phyloP scores from a whole-genome alignment of 768 basidiomycete genomes.

The Postia placenta region DNA sequence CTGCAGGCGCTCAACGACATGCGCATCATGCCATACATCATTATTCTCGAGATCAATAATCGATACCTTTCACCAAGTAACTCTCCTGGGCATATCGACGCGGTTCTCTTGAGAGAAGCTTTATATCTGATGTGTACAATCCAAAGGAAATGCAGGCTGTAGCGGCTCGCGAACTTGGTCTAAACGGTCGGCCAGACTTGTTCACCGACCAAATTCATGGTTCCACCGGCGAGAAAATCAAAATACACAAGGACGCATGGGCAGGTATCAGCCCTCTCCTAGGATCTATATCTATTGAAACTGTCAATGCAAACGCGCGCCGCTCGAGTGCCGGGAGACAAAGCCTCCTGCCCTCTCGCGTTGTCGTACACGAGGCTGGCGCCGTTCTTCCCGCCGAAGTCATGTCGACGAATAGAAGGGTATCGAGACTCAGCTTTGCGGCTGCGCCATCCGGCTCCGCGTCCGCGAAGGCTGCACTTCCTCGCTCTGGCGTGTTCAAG shows the following conservation, averaged over 20 bases:
- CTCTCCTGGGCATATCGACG: no score
- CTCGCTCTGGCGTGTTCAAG: not conserved
- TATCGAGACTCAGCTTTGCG: not conserved
- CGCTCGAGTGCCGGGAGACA: not conserved
- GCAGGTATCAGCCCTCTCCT: constrained; percentile 10
- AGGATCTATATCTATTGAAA: constrained; percentile 3
- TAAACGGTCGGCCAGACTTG: constrained; percentile 6
- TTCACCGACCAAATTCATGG: constrained; percentile 10
- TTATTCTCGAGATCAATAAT: no score
- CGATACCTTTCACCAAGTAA: no score
- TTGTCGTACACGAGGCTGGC: not conserved
- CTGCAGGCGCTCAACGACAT: no score
- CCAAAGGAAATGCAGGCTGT: no score
- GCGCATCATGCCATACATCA: no score
- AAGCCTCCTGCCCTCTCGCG: not conserved
- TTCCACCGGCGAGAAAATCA: constrained; percentile 1
- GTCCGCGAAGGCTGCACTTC: not conserved
- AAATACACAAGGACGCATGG: constrained; percentile 13
- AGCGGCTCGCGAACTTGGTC: constrained; percentile 3
- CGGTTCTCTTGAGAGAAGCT: no score
- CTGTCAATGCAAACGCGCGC: not conserved
- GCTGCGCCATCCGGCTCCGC: not conserved
- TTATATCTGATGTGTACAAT: no score
- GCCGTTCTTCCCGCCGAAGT: not conserved
- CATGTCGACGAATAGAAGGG: not conserved